Conservation (phyloP, 2,329 filamentous ascomycete genomes). For the Aspergillus clavatus region DNA sequence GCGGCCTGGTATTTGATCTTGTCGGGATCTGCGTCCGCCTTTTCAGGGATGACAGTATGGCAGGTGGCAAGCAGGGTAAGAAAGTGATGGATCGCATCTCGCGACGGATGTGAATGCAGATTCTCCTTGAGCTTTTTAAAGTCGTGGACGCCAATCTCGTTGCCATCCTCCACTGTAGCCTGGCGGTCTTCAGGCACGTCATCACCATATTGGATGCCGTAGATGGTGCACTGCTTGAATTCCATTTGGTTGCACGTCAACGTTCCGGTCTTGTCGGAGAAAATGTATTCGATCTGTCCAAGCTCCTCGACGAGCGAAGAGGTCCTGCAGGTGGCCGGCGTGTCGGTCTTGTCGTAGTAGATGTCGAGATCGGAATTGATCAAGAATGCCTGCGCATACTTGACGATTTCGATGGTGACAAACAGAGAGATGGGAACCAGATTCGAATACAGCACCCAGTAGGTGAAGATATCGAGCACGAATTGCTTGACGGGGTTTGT, state of each 20-base stretch:
- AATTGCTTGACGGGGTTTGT: slow-evolving; percentile 73
- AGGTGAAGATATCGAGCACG: slow-evolving; percentile 91
- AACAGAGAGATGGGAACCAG: slow-evolving; percentile 96
- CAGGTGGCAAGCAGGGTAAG: slow-evolving; percentile 81
- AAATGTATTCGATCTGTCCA: slow-evolving; percentile 97
- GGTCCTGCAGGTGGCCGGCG: slow-evolving; percentile 89
- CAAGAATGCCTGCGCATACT: slow-evolving; percentile 95
- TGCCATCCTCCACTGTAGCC: slow-evolving; percentile 70
- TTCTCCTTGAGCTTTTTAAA: slow-evolving; percentile 73
- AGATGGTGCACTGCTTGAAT: slow-evolving; percentile 91
- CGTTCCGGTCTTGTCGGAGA: slow-evolving; percentile 96
- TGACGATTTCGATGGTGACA: slow-evolving; percentile 94
- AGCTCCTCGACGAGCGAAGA: slow-evolving; percentile 95
- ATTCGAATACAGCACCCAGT: slow-evolving; percentile 97
- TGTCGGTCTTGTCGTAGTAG: slow-evolving; percentile 93
- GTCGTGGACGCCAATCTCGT: slow-evolving; percentile 75
- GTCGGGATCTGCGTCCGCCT: slow-evolving; percentile 68
- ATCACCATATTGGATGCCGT: slow-evolving; percentile 87
- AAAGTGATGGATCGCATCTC: slow-evolving; percentile 72
- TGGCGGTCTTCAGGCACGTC: slow-evolving; percentile 87
- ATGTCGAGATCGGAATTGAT: slow-evolving; percentile 98
- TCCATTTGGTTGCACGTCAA: slow-evolving; percentile 99
- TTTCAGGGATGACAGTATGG: slow-evolving; percentile 95
- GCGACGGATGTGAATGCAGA: slow-evolving; percentile 55
- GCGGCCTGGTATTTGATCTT: slow-evolving; percentile 97